These are phyloP conservation scores for Croton laevigatus DNA, from an alignment of 441 rosid genomes.

Conservation along the genomic window DNA sequence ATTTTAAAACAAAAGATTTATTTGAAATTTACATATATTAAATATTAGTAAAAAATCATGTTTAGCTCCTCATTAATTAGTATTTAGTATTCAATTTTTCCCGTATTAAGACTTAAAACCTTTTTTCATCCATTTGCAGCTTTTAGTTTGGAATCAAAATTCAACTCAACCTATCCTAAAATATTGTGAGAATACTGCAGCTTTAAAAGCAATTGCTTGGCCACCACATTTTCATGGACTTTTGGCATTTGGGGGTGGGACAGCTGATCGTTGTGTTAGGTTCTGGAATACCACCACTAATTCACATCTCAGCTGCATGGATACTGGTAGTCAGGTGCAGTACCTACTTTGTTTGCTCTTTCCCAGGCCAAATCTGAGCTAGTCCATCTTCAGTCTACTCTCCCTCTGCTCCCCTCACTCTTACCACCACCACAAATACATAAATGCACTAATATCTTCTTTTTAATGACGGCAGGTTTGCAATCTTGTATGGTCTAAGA, in stretches of 20 bases:
- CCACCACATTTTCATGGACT: slow-evolving; percentile 98
- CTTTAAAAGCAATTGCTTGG: slow-evolving; percentile 98
- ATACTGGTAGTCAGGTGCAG: slow-evolving; percentile 88
- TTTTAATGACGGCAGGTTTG: slow-evolving; percentile 55
- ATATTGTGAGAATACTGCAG: slow-evolving; percentile 91
- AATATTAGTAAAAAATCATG: no score
- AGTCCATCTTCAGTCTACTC: not conserved
- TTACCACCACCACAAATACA: not conserved
- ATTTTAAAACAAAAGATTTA: no score
- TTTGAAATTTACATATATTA: no score
- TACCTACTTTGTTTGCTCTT: slow-evolving; percentile 1
- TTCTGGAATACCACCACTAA: slow-evolving; percentile 97
- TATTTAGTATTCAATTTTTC: not conserved
- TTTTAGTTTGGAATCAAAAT: slow-evolving; percentile 95
- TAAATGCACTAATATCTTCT: slow-evolving; percentile 9
- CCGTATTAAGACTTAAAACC: slow-evolving; percentile 11
- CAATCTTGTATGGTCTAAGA: slow-evolving; percentile 95
- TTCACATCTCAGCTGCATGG: slow-evolving; percentile 83
- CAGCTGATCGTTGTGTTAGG: slow-evolving; percentile 91
- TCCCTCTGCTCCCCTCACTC: no score
- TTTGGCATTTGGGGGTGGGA: slow-evolving; percentile 97
- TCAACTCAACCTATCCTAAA: slow-evolving; percentile 81
- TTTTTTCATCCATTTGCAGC: slow-evolving; percentile 46
- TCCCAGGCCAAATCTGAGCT: not conserved
- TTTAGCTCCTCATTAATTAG: no score